A percentile compares a stretch with the other conserved stretches of the same genome.
phyloP scores from a whole-genome alignment of 306 rosid genomes.

The Trifolium fragiferum region DNA sequence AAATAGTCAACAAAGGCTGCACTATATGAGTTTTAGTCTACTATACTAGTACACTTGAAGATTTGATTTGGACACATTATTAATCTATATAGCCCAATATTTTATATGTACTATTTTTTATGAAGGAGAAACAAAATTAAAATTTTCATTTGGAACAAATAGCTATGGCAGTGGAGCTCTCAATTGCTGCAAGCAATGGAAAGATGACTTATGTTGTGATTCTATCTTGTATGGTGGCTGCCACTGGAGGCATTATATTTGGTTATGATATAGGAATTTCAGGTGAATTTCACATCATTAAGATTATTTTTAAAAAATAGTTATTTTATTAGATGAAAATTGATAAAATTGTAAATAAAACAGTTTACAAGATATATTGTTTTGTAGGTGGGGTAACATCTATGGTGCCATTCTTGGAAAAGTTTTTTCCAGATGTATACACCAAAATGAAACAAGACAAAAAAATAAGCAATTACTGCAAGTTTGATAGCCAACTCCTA shows the following conservation, averaged over 20 bases:
- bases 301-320: no score
- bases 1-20: not conserved
- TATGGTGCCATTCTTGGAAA: conserved; percentile 44
- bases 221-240: conserved; percentile 1
- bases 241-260: conserved; percentile 4
- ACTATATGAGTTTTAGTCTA: not conserved
- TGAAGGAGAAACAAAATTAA: not conserved
- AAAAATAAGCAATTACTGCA: conserved; percentile 58
- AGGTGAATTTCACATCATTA: not conserved
- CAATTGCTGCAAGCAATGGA: conserved; percentile 46
- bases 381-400: conserved; percentile 47
- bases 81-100: not conserved
- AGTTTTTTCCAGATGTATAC: conserved; percentile 48
- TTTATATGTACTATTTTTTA: not conserved
- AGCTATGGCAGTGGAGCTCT: conserved; percentile 63
- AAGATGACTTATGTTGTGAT: conserved; percentile 49
- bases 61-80: not conserved
- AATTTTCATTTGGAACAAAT: conserved; percentile 6
- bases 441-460: conserved; percentile 50
- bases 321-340: no score
- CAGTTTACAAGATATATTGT: not conserved
- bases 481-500: conserved; percentile 64
- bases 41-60: not conserved
- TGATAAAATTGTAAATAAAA: no score
- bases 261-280: conserved; percentile 8